A percentile compares a stretch with the other conserved stretches of the same genome.
These are phyloP conservation scores for Pistacia vera DNA, from an alignment of 345 rosid species.

Conservation along the genomic window DNA sequence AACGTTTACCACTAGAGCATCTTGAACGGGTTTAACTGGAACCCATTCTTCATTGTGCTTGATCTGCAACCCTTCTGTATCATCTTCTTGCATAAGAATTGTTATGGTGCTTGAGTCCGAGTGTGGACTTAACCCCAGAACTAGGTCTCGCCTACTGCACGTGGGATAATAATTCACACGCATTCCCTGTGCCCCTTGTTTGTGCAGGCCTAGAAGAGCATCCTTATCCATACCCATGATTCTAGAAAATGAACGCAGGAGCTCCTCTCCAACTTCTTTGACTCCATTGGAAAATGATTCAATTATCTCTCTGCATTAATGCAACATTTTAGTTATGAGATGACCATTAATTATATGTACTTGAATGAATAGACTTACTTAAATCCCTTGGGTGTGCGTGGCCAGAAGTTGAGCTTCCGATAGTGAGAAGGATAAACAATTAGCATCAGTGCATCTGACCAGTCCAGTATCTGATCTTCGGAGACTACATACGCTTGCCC, in stretches of 20 bases:
- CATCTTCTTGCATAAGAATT: slow-evolving; percentile 27
- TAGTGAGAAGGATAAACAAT: slow-evolving; percentile 15
- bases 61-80: slow-evolving; percentile 27
- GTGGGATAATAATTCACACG: slow-evolving; percentile 31
- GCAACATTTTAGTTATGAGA: background rate
- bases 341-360: background rate
- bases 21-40: slow-evolving; percentile 24
- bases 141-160: slow-evolving; percentile 15
- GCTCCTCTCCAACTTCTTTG: slow-evolving; percentile 22
- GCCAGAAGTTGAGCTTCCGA: slow-evolving; percentile 30
- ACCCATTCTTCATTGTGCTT: slow-evolving; percentile 25
- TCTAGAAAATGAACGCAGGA: slow-evolving; percentile 25
- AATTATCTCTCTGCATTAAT: slow-evolving; percentile 21
- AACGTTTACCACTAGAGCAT: slow-evolving; percentile 32
- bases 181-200: slow-evolving; percentile 22
- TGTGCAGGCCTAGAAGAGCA: slow-evolving; percentile 22
- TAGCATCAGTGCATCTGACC: slow-evolving; percentile 29
- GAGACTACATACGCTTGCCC: slow-evolving; percentile 33
- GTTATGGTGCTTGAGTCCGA: slow-evolving; percentile 28
- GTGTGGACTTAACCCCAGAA: slow-evolving; percentile 29
- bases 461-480: slow-evolving; percentile 30
- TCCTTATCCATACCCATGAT: slow-evolving; percentile 35
- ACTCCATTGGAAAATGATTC: slow-evolving; percentile 25
- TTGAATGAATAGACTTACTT: background rate
- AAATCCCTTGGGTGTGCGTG: slow-evolving; percentile 16